Base-by-base conservation (phyloP, 352 stramenopile genomes). In the Globisporangium echinulatum region DNA sequence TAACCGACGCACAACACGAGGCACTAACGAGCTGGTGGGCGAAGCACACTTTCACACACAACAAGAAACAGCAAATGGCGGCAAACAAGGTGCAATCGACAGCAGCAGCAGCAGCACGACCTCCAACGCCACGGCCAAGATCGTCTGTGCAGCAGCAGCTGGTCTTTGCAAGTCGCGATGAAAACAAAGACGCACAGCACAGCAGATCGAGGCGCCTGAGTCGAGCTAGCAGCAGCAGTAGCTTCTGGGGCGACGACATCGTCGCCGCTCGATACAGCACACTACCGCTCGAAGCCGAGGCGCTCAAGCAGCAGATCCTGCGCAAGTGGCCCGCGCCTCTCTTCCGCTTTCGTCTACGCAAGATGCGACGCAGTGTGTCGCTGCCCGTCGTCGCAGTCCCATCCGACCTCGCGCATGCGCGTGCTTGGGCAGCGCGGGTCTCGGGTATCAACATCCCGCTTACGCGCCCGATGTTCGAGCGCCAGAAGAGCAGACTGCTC, bases 361-460 rank as follows among this genome's bases (percentile, higher is more conserved):
- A 66, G 48, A 64, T 85, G 47, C 60, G 66, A 39, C 65, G 64
- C 46, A 63, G 81, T 5, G 73, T 85, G 14, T 54, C 79, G 42
- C 61, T 72, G 46, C 75, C 75, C 8, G 69, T 83, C 51, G 55
- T 75, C 58, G 75, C 46, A 36, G 46, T 85, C 39, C 71, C 73
- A 7, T 44, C 56, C 8, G 66, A 78, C 48, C 59, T 85, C 38
- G 52, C 44, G 50, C 56, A 59, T 52, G 67, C 61, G 61, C 70
- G 60, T 59, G 73, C 56, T 58, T 78, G 38, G 70, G 49, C 54
- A 62, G 70, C 62, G 63, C 60, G 81, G 57, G 75, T 85, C n/a
- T 75, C 69, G 6, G 71, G 75, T 39, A 66, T 54, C 51, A 75
- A 76, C 55, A 78, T 83, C 55, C 73, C 73, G 54, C 69, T 83